Conservation (phyloP, 1,284 basidiomycete species). For the Austroboletus novae-zelandiae region DNA sequence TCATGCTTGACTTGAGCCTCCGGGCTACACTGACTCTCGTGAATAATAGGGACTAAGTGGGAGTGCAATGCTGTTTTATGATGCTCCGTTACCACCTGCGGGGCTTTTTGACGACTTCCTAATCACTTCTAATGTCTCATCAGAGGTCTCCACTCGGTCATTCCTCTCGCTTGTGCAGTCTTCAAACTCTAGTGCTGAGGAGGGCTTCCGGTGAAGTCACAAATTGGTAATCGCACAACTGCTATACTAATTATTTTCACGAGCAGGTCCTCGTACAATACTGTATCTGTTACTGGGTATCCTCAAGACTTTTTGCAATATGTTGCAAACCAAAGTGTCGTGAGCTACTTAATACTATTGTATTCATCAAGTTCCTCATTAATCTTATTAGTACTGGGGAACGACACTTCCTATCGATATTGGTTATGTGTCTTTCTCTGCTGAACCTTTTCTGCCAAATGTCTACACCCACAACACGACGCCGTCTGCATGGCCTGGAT, state of each 20-base stretch:
- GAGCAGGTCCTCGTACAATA: slow-evolving; percentile 20
- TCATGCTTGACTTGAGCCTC: slow-evolving; percentile 1
- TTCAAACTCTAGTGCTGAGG: slow-evolving; percentile 17
- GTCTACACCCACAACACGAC: slow-evolving; percentile 41
- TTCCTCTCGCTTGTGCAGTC: slow-evolving; percentile 35
- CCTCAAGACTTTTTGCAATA: slow-evolving; percentile 13
- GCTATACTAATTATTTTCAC: not conserved
- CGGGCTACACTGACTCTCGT: not conserved
- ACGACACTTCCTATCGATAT: slow-evolving; percentile 14
- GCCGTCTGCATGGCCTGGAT: slow-evolving; percentile 50
- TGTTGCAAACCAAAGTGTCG: slow-evolving; percentile 17
- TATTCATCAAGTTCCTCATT: not conserved
- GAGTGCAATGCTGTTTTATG: slow-evolving; percentile 39
- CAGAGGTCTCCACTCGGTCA: slow-evolving; percentile 35
- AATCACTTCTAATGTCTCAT: slow-evolving; percentile 23
- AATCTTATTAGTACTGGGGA: slow-evolving; percentile 13
- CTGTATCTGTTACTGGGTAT: slow-evolving; percentile 23
- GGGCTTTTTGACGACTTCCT: slow-evolving; percentile 45
- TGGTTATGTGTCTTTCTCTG: slow-evolving; percentile 45
- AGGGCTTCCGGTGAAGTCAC: slow-evolving; percentile 22
- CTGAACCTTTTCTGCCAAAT: slow-evolving; percentile 54
- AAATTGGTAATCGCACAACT: not conserved
- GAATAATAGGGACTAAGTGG: slow-evolving; percentile 3
- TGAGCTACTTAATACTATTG: slow-evolving; percentile 5
- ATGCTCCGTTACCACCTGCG: slow-evolving; percentile 38